Conservation (phyloP, 2,329 filamentous ascomycete species). For the Neoscytalidium dimidiatum region DNA sequence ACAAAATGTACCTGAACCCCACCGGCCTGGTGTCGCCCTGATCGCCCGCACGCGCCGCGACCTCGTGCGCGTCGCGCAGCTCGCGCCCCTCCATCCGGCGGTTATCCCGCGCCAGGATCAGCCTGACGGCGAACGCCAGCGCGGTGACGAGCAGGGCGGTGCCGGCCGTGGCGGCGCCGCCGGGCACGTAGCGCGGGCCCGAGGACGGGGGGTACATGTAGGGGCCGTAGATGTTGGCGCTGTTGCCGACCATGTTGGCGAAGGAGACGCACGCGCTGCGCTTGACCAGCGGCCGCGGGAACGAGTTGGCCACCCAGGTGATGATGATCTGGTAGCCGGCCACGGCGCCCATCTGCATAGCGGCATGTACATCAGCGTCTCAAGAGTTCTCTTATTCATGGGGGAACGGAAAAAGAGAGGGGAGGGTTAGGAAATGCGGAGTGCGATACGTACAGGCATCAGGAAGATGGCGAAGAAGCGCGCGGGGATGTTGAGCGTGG, state of each 20-base stretch:
- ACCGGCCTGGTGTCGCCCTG: not conserved
- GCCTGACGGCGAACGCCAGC: slow-evolving; percentile 36
- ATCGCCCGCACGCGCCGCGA: not conserved
- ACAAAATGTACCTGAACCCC: slow-evolving; percentile 19
- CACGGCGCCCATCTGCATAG: slow-evolving; percentile 24
- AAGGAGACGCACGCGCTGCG: slow-evolving; percentile 32
- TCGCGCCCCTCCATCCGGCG: slow-evolving; percentile 31
- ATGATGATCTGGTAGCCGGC: slow-evolving; percentile 34
- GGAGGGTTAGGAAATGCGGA: not conserved
- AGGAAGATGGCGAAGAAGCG: slow-evolving; percentile 66
- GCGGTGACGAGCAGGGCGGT: slow-evolving; percentile 38
- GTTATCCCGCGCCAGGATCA: slow-evolving; percentile 38
- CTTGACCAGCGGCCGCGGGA: slow-evolving; percentile 37
- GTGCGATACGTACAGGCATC: slow-evolving; percentile 52
- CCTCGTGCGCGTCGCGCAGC: slow-evolving; percentile 7
- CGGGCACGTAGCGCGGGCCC: slow-evolving; percentile 41
- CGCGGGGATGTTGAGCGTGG: slow-evolving; percentile 51
- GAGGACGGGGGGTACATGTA: slow-evolving; percentile 36
- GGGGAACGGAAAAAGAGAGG: not conserved
- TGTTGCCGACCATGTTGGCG: slow-evolving; percentile 38
- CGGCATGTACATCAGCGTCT: not conserved
- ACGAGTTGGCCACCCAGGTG: slow-evolving; percentile 35
- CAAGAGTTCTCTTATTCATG: not conserved
- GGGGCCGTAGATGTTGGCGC: slow-evolving; percentile 37
- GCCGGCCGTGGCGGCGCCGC: slow-evolving; percentile 37